A percentile compares a stretch with the other conserved stretches of the same genome.
These are phyloP conservation scores for Medicago lupulina DNA, from an alignment of 306 rosid species.

Conservation along the genomic window DNA sequence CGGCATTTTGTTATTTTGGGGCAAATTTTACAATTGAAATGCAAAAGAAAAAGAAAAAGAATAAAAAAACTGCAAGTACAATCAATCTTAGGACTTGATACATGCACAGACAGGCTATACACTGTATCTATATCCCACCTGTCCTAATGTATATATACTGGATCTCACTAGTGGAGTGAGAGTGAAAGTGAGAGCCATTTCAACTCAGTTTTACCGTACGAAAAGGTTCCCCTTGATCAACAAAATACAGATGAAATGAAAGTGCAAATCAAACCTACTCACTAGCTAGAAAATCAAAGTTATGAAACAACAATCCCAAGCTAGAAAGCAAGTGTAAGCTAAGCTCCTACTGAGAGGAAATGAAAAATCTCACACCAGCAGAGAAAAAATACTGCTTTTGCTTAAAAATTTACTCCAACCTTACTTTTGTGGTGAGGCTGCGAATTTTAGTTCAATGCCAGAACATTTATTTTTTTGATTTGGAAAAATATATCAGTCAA, in stretches of 20 bases:
- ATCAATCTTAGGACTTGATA: background rate
- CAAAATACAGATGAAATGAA: background rate
- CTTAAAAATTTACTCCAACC: background rate
- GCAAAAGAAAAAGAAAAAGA: background rate
- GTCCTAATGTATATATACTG: background rate
- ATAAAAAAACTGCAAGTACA: background rate
- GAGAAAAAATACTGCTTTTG: background rate
- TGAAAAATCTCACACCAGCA: background rate
- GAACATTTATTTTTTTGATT: background rate
- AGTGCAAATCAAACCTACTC: background rate
- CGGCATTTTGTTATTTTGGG: background rate
- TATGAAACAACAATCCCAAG: background rate
- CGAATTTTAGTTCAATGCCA: background rate
- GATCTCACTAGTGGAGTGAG: background rate
- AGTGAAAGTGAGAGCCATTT: background rate
- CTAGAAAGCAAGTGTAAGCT: background rate
- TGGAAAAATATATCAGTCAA: background rate
- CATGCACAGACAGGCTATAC: background rate
- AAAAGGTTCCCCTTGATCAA: background rate
- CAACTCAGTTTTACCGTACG: background rate
- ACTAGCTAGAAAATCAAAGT: background rate
- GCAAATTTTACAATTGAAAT: background rate
- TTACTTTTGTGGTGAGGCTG: background rate
- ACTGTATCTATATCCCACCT: background rate
- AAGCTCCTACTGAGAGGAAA: background rate